A percentile compares a stretch with the other conserved stretches of the same genome.
Conservation (phyloP, 2,329 filamentous ascomycete genomes). For the Penicillium sp. region DNA sequence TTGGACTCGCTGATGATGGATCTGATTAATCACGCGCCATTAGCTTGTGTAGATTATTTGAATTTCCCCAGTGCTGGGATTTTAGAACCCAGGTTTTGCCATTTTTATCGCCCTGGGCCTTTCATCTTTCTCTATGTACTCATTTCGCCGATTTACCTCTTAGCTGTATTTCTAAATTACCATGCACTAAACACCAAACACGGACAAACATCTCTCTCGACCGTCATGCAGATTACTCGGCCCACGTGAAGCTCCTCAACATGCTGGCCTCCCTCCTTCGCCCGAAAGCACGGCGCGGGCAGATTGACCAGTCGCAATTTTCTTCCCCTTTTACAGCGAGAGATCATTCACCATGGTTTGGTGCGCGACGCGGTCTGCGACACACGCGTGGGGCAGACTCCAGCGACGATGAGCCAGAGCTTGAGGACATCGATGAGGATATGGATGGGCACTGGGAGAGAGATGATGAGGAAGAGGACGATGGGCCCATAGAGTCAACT, state of each 20-base stretch:
- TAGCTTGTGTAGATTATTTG: not conserved
- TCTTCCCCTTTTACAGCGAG: slow-evolving; percentile 9
- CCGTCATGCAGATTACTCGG: slow-evolving; percentile 4
- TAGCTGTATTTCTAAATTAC: not conserved
- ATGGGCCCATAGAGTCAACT: slow-evolving; percentile 47
- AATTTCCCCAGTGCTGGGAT: not conserved
- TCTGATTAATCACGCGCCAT: not conserved
- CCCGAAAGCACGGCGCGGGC: slow-evolving; percentile 18
- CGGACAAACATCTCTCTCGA: not conserved
- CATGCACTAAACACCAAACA: not conserved
- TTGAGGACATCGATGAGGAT: slow-evolving; percentile 39
- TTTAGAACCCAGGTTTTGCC: not conserved
- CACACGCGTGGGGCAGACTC: slow-evolving; percentile 9
- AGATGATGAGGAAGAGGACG: slow-evolving; percentile 42
- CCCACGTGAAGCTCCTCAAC: slow-evolving; percentile 7
- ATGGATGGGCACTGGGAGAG: slow-evolving; percentile 34
- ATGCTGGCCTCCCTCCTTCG: slow-evolving; percentile 26
- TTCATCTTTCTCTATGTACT: not conserved
- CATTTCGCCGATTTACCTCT: not conserved
- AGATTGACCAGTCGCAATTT: slow-evolving; percentile 18
- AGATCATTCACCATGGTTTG: slow-evolving; percentile 19
- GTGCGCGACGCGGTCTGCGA: slow-evolving; percentile 8
- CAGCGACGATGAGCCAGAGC: slow-evolving; percentile 17
- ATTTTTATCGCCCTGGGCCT: not conserved
- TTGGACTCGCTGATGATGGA: not conserved